Evolutionary conservation across 139 green algal species (phyloP), one percentile per base, ranked within the genome.

Genomic region (Ulvella scutata): DNA sequence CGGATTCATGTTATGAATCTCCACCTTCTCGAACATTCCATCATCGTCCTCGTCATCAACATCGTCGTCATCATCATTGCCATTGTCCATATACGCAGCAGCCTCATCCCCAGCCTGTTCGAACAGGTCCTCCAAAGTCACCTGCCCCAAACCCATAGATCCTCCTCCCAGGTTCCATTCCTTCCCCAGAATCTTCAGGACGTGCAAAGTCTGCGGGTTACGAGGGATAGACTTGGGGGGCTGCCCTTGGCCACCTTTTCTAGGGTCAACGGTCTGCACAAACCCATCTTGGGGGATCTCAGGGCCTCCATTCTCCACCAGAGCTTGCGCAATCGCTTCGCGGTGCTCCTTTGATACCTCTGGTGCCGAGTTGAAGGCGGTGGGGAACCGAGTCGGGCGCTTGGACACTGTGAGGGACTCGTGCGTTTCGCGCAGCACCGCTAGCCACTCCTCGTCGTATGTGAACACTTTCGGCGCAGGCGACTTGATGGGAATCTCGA

Each of bases 361-460:
- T 10, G 51, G 51, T 29, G 51, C n/a, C 51, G 51, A 26, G 9
- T n/a, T 26, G 33, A 67, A 67, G n/a, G 51, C 51, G 17, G 51
- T 67, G 51, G 82, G 81, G 44, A 90, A 78, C 37, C 77, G 76
- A 51, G 75, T 29, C 3, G 79, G 59, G 4, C 72, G 59, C 3
- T 73, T 78, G 2, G 62, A 59, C n/a, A 90, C 77, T 74, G 79
- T 88, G 62, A 89, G 82, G 3, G 90, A 67, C 29, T 77, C 37
- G 76, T 93, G 86, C 13, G 91, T 96, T 76, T 59, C 62, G 23
- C 87, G 83, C 75, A 96, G 80, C 4, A 98, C 84, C 0, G 91
- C 89, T 73, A 98, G 86, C 94, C 94, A 98, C 78, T 98, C 91
- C 29, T 83, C 62, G 72, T 98, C 94, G 77, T 98, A 98, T n/a